phyloP scores from a whole-genome alignment of 139 green algal genomes.

The Chlamydomonas schloesseri region DNA sequence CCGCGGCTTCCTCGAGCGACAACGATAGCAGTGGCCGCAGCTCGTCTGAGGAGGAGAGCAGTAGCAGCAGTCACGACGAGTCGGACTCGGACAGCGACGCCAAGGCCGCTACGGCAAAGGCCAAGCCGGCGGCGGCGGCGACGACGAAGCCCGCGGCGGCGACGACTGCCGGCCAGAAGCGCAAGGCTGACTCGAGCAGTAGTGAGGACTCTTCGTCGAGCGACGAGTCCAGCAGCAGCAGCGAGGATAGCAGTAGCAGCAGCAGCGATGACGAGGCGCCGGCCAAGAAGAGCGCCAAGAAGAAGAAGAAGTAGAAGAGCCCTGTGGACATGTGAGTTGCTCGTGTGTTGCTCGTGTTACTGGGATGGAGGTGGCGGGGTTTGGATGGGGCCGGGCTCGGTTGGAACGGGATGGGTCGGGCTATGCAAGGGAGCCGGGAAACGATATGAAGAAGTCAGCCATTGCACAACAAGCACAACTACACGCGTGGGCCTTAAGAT shows the following conservation, averaged over 20 bases:
- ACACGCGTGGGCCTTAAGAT: slow-evolving; percentile 48
- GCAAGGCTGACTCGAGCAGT: neutral
- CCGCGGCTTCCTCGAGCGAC: neutral
- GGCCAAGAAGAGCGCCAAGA: slow-evolving; percentile 13
- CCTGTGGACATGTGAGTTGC: neutral
- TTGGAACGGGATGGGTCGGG: no score
- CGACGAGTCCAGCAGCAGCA: neutral
- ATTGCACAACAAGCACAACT: no score
- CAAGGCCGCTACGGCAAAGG: neutral
- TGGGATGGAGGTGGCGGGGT: neutral
- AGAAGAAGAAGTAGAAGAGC: no score
- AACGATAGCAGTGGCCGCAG: neutral
- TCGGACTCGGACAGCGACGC: neutral
- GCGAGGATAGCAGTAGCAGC: neutral
- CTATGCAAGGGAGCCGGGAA: no score
- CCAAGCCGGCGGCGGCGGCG: neutral
- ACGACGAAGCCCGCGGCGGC: neutral
- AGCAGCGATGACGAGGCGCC: neutral
- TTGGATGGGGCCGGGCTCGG: neutral
- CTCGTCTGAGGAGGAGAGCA: neutral
- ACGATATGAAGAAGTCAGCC: no score
- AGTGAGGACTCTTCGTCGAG: no score
- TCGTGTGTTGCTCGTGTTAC: no score
- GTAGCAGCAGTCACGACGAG: neutral
- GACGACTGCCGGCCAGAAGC: no score